Evolutionary conservation across 1,284 basidiomycete genomes (phyloP), one percentile per base, ranked within the genome.

Genomic region (Ganoderma lingzhi): DNA sequence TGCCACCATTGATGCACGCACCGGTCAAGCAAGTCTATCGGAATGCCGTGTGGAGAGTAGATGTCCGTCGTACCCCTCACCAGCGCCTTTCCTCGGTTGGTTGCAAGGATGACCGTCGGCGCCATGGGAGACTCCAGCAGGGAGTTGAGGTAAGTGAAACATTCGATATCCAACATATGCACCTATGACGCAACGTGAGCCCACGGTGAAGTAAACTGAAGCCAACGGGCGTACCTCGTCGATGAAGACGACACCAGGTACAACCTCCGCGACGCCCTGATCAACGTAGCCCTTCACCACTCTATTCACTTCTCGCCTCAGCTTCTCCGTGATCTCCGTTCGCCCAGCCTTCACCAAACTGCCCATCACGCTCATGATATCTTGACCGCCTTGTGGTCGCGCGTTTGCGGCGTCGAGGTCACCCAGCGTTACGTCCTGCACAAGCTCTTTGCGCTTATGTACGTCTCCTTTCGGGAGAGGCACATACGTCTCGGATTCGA

Each of bases 81-180:
- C 5, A 96, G 89, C 19, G 94, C 90, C 75, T 96, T 92, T 4
- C 97, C 98, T 41, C 98, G 89, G 81, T 99, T 99, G 32, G 97
- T 98, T 0, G 98, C 98, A 67, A 99, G 87, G 74, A 99, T 95
- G 60, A 99, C 97, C 19, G 98, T 98, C 0, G 98, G 97, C 17
- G 96, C 96, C 91, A 99, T 96, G 19, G 95, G 93, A 1, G 96
- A 96, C 82, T 99, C 97, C 65, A 99, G 87, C 9, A 98, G 89
- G 15, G 96, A 93, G 82, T 99, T 99, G 63, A 99, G 88, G 83
- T 98, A 99, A 9, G 97, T 99, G 85, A 99, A 99, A 82, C 97
- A 98, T 82, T 99, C 98, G 79, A 99, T 97, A 82, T 99, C 97
- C 73, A 99, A 91, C 97, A 99, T 99, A 84, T 99, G 97, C 28